Conservation (phyloP, 176 grass and related monocot species). For the Rhipidocladum racemiflorum region DNA sequence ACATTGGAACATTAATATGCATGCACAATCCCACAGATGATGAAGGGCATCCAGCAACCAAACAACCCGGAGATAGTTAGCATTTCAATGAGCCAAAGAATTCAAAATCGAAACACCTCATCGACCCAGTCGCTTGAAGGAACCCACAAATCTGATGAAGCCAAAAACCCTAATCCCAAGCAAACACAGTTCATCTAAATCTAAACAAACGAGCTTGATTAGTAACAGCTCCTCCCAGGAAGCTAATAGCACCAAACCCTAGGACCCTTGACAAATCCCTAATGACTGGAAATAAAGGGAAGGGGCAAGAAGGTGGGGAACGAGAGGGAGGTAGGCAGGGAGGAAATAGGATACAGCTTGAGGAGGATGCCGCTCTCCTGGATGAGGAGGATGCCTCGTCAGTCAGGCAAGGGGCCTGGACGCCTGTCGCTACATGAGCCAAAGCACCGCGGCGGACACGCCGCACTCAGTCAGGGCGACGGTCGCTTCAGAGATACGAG, state of each 20-base stretch:
- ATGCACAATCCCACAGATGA: neutral
- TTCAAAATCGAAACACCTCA: neutral
- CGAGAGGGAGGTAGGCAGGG: neutral
- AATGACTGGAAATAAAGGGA: neutral
- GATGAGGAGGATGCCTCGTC: conserved; percentile 56
- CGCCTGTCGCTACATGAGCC: neutral
- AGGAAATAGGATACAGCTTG: conserved; percentile 65
- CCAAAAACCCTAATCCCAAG: neutral
- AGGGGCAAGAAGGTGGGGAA: neutral
- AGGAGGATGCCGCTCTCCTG: conserved; percentile 93
- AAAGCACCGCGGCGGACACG: neutral
- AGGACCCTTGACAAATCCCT: neutral
- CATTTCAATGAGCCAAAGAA: neutral
- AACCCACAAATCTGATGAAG: neutral
- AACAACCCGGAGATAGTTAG: neutral
- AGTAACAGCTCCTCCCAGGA: neutral
- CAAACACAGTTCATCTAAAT: neutral
- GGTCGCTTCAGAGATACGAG: neutral
- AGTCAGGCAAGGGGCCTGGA: neutral
- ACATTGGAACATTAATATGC: neutral
- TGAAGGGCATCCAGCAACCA: neutral
- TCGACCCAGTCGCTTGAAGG: neutral
- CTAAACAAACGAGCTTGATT: neutral
- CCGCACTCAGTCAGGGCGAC: neutral
- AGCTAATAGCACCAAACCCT: conserved; percentile 10